Conservation (phyloP, 441 rosid species). For the Aleurites moluccanus region DNA sequence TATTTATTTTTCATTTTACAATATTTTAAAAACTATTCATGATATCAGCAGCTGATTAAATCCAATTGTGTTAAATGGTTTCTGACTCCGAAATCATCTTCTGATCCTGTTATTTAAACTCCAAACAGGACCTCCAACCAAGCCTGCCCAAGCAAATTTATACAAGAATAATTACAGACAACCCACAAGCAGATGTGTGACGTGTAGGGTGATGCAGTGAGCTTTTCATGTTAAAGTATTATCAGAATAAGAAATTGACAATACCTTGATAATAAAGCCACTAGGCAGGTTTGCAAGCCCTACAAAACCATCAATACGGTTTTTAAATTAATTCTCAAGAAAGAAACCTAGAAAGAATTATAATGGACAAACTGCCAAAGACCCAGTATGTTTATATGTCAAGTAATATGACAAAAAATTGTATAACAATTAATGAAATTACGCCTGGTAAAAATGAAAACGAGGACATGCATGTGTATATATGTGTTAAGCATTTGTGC, state of each 20-base stretch:
- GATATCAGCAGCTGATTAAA: too few species aligned
- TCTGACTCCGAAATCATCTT: too few species aligned
- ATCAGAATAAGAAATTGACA: conserved; percentile 15
- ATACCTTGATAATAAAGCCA: conserved; percentile 85
- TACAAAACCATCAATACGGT: conserved; percentile 38
- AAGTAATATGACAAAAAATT: conserved; percentile 2
- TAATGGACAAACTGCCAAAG: neutral
- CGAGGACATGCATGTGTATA: neutral
- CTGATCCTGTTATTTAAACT: too few species aligned
- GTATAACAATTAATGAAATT: conserved; percentile 4
- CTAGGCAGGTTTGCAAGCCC: conserved; percentile 98
- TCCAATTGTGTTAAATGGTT: too few species aligned
- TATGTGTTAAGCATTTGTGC: neutral
- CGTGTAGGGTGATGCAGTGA: neutral
- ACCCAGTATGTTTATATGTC: neutral
- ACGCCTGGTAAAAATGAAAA: neutral
- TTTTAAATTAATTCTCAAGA: conserved; percentile 25
- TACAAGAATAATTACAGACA: conserved; percentile 1
- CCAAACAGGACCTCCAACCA: neutral
- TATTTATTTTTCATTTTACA: too few species aligned
- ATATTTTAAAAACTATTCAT: too few species aligned
- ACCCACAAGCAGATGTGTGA: neutral
- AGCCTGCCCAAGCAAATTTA: neutral
- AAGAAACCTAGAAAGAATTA: neutral
- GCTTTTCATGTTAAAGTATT: conserved; percentile 4